Conservation (phyloP, 257 asterid genomes). For the Pogostemon cablin region DNA sequence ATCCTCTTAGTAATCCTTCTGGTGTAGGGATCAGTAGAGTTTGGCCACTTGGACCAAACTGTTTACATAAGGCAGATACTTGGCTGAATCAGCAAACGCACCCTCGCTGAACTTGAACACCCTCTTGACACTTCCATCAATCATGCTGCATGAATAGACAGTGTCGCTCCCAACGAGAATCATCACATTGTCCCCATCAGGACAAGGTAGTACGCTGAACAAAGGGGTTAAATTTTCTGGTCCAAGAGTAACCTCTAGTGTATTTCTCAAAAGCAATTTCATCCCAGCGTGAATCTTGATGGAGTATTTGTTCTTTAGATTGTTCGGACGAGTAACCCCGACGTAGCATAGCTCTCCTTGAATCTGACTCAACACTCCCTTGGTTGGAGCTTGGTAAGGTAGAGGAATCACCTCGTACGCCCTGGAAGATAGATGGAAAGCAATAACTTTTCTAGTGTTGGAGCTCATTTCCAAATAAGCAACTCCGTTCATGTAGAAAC, state of each 20-base stretch:
- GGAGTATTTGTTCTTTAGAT: constrained; percentile 1
- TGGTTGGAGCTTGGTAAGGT: constrained; percentile 7
- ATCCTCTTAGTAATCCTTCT: neutral
- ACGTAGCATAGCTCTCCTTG: constrained; percentile 51
- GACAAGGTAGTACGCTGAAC: constrained; percentile 39
- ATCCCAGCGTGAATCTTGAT: constrained; percentile 42
- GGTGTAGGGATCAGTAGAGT: neutral
- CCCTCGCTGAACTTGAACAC: neutral
- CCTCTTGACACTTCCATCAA: constrained; percentile 21
- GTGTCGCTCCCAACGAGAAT: constrained; percentile 22
- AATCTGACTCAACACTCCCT: constrained; percentile 43
- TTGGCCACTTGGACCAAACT: constrained; percentile 43
- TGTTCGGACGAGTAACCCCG: neutral
- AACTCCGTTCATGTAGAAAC: constrained; percentile 47
- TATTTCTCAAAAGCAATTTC: constrained; percentile 36
- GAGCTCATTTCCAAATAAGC: constrained; percentile 46
- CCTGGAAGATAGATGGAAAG: constrained; percentile 35
- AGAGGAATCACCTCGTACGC: constrained; percentile 36
- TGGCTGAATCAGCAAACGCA: neutral
- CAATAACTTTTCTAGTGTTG: constrained; percentile 37
- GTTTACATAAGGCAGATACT: constrained; percentile 48
- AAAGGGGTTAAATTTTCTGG: no score
- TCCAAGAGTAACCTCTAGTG: constrained; percentile 25
- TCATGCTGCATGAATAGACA: constrained; percentile 34
- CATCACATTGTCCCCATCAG: constrained; percentile 39